Conservation (phyloP, 768 basidiomycete genomes). For the Hortiboletus flavorubellus region DNA sequence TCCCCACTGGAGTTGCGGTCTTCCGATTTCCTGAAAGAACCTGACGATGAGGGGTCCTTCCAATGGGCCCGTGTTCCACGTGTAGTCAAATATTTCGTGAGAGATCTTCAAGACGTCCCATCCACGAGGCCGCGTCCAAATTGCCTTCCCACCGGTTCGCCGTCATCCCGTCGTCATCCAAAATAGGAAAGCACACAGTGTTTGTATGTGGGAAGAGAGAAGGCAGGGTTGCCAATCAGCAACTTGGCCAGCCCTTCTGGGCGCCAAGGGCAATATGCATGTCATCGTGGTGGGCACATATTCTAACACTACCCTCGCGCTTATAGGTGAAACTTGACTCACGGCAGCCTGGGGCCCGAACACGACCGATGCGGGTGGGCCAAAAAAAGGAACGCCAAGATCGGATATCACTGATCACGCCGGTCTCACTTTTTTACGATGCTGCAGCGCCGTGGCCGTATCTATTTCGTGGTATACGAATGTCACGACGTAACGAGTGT, state of each 20-base stretch:
- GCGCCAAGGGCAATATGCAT: no score
- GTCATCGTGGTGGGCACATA: background rate
- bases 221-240: no score
- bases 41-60: background rate
- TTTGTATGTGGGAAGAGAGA: background rate
- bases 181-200: constrained; percentile 9
- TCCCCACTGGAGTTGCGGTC: background rate
- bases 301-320: background rate
- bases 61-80: no score
- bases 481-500: no score
- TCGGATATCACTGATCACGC: background rate
- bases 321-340: background rate
- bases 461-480: no score
- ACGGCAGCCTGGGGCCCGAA: background rate
- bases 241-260: no score
- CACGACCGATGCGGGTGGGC: background rate
- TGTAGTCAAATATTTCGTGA: background rate
- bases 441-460: no score
- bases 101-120: background rate
- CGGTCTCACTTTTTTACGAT: no score
- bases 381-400: background rate
- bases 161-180: background rate
- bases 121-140: background rate
- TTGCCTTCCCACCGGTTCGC: background rate
- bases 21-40: background rate